phyloP scores from a whole-genome alignment of 2,329 filamentous ascomycete genomes.

The Phyllosticta capitalensis region DNA sequence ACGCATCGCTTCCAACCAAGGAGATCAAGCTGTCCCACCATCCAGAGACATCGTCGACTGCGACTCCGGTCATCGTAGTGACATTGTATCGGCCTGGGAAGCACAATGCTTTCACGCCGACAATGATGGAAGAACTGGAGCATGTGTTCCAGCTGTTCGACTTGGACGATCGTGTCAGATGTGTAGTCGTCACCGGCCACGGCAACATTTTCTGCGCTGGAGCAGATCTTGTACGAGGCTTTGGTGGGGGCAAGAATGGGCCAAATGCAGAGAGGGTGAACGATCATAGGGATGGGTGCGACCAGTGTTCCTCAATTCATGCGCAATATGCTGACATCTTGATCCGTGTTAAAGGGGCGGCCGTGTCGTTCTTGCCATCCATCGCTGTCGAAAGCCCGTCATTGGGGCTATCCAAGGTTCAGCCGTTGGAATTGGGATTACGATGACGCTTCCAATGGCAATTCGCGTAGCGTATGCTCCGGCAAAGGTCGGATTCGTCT shows the following conservation, averaged over 20 bases:
- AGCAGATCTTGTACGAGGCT: conserved; percentile 46
- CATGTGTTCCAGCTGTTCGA: conserved; percentile 43
- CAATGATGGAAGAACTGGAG: conserved; percentile 54
- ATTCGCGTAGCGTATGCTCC: conserved; percentile 44
- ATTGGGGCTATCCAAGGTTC: conserved; percentile 48
- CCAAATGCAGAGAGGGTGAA: conserved; percentile 25
- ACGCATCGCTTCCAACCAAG: conserved; percentile 30
- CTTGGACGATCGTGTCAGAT: conserved; percentile 45
- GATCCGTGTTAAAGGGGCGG: conserved; percentile 29
- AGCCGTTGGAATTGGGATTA: conserved; percentile 50
- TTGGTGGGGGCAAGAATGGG: conserved; percentile 28
- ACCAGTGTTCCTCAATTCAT: not conserved
- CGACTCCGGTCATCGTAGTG: conserved; percentile 54
- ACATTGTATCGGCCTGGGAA: conserved; percentile 55
- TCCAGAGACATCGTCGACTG: conserved; percentile 37
- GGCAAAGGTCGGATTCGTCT: conserved; percentile 66
- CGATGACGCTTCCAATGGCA: conserved; percentile 48
- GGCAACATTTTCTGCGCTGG: conserved; percentile 47
- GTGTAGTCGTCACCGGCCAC: conserved; percentile 44
- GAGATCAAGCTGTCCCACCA: conserved; percentile 35
- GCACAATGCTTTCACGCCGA: conserved; percentile 60
- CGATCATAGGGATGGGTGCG: conserved; percentile 47
- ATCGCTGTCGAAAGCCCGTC: conserved; percentile 47
- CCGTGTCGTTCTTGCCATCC: conserved; percentile 43
- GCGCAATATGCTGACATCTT: not conserved